phyloP scores from a whole-genome alignment of 441 rosid species.

The Erysimum cheiri region DNA sequence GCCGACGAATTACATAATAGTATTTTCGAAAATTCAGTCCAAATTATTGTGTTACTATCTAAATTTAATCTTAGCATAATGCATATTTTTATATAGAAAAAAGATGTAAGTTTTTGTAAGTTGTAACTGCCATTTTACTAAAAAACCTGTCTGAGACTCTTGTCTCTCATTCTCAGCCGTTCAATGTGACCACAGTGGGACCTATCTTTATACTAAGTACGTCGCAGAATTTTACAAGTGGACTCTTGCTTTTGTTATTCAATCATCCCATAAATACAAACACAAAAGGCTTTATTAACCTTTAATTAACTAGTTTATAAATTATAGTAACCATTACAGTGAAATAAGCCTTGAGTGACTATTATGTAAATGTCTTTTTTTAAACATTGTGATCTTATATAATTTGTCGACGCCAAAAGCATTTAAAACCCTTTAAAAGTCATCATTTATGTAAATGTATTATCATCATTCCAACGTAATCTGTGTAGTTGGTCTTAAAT shows the following conservation, averaged over 20 bases:
- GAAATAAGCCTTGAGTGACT: no score
- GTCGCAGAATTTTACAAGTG: slow-evolving; percentile 34
- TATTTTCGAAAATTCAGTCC: no score
- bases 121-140: slow-evolving; percentile 31
- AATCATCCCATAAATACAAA: background rate
- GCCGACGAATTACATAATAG: no score
- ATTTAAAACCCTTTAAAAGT: no score
- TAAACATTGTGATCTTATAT: no score
- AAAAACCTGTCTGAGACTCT: slow-evolving; percentile 30
- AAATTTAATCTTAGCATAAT: background rate
- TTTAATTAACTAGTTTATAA: no score
- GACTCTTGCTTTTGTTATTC: slow-evolving; percentile 19
- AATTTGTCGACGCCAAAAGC: no score
- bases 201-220: slow-evolving; percentile 9
- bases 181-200: slow-evolving; percentile 17
- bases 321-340: no score
- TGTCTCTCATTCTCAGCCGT: slow-evolving; percentile 35
- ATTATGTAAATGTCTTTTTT: no score
- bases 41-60: background rate
- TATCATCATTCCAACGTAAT: no score
- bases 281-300: background rate
- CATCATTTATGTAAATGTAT: no score
- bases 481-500: no score
- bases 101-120: background rate
- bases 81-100: background rate